Percentiles rank a stretch among this genome's conserved stretches.
These are phyloP conservation scores for Nectriaceae sp. DNA, from an alignment of 2,329 filamentous ascomycete genomes.

Conservation along the genomic window DNA sequence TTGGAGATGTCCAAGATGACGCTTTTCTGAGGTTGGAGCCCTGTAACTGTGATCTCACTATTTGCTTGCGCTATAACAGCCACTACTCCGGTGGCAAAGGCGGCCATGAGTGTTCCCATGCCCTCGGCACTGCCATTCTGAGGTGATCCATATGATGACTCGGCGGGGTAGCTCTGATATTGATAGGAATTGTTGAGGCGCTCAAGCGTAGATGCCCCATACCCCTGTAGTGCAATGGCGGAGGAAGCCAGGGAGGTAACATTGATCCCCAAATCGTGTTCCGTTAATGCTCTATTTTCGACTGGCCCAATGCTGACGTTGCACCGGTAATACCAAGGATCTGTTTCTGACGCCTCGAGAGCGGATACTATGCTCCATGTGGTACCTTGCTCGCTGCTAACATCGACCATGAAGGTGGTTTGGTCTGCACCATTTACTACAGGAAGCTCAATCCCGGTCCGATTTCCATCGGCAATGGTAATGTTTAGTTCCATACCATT, in stretches of 20 bases:
- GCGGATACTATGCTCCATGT: constrained; percentile 34
- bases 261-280: constrained; percentile 36
- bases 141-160: constrained; percentile 39
- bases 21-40: constrained; percentile 33
- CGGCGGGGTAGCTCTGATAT: constrained; percentile 43
- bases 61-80: constrained; percentile 35
- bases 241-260: constrained; percentile 36
- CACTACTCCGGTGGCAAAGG: constrained; percentile 40
- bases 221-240: constrained; percentile 45
- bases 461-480: constrained; percentile 27
- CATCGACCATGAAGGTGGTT: constrained; percentile 40
- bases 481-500: constrained; percentile 30
- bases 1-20: constrained; percentile 33
- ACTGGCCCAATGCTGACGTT: constrained; percentile 38
- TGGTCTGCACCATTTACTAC: constrained; percentile 33
- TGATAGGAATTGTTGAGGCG: constrained; percentile 7
- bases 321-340: constrained; percentile 45
- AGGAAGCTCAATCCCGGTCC: constrained; percentile 24
- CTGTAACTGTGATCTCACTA: constrained; percentile 23
- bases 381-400: constrained; percentile 19
- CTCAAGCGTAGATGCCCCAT: constrained; percentile 27
- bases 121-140: constrained; percentile 28
- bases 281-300: constrained; percentile 35
- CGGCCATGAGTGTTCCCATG: constrained; percentile 40
- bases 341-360: constrained; percentile 38